Base-by-base conservation (phyloP, 2,329 filamentous ascomycete species). In the Sporothrix inflata region DNA sequence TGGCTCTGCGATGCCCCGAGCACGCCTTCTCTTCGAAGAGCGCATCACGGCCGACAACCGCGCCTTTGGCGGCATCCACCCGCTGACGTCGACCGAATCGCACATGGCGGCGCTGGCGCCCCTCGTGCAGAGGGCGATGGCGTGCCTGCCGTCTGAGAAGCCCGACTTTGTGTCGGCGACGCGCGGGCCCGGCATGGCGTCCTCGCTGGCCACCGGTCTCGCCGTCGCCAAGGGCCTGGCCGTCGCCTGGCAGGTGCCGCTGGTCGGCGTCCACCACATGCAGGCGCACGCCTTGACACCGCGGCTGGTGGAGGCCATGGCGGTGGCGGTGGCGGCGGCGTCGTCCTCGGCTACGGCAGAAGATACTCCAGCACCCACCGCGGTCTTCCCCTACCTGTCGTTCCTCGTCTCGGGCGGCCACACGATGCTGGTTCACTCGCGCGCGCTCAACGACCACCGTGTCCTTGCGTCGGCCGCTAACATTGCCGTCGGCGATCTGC, bases 241-340 rank as follows among this genome's bases (percentile, higher is more conserved):
- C 0, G 85, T 92, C 24, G 94, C 93, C 49, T 97, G 93, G 93
- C 87, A 90, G 75, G 87, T 94, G 49, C 94, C 95, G 3, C 83
- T 98, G 42, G 80, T 98, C 0, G 96, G 90, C 0, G 92, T 98
- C 0, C 92, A 99, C 80, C 96, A 99, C 81, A 98, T 99, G 96
- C 94, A 98, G 80, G 96, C 94, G 12, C 96, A 99, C 81, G 92
- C 96, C 21, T 83, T 99, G 74, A 98, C 96, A 21, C 92, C 95
- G 19, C 87, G 94, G 11, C 87, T 99, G 55, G 90, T 91, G 4
- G 82, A 84, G 42, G 92, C 92, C 73, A 24, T 75, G 74, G 27
- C 16, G 42, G n/a, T 60, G n/a, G 7, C 21, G 38, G 47, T n/a
- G 38, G 8, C 40, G 38, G 14, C n/a, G 11, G 3, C 4, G 19